Evolutionary conservation across 495 filamentous ascomycete genomes (phyloP).

Genomic region (Jackrogersella multiformis): DNA sequence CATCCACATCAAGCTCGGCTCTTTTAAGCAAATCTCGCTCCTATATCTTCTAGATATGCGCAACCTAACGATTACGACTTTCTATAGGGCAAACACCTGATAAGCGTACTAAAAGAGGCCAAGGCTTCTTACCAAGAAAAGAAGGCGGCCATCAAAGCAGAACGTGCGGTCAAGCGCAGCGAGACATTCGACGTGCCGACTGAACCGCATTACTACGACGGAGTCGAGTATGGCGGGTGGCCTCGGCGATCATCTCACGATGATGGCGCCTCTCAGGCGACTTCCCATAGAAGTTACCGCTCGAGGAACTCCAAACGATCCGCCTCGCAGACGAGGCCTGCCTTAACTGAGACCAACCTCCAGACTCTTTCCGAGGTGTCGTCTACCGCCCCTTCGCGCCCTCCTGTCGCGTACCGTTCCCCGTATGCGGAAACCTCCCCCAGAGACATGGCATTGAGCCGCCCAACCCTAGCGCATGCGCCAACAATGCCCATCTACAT

Average conservation of each 20-base stretch:
- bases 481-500: conserved; percentile 39
- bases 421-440: conserved; percentile 55
- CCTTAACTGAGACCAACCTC: conserved; percentile 56
- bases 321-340: conserved; percentile 39
- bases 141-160: conserved; percentile 77
- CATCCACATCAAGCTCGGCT: not conserved
- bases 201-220: conserved; percentile 40
- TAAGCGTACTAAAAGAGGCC: conserved; percentile 87
- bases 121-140: conserved; percentile 84
- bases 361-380: conserved; percentile 56
- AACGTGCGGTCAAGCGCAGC: conserved; percentile 59
- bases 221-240: conserved; percentile 31
- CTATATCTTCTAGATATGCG: conserved; percentile 1
- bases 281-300: conserved; percentile 49
- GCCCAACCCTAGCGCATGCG: conserved; percentile 47
- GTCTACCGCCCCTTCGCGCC: conserved; percentile 51
- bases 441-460: conserved; percentile 51
- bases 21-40: not conserved
- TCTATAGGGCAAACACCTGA: conserved; percentile 83
- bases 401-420: conserved; percentile 50
- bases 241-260: conserved; percentile 48
- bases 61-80: conserved; percentile 22
- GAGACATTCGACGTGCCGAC: conserved; percentile 54
- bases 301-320: conserved; percentile 44
- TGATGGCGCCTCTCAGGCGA: conserved; percentile 50